These are phyloP conservation scores for Sporothrix dimorphospora DNA, from an alignment of 2,329 filamentous ascomycete genomes.

Conservation along the genomic window DNA sequence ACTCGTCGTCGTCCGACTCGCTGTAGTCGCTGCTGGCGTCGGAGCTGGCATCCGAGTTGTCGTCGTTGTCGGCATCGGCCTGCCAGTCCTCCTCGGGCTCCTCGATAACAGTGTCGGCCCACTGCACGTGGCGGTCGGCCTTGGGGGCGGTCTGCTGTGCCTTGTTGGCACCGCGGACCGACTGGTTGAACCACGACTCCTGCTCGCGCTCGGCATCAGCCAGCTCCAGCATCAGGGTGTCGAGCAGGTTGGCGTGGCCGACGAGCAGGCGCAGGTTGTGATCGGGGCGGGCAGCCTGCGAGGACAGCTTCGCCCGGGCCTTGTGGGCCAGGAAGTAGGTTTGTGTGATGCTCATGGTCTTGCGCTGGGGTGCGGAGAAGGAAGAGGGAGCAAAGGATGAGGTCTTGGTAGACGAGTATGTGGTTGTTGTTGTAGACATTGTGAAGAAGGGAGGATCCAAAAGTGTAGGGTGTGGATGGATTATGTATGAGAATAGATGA, in stretches of 20 bases:
- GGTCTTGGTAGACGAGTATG: conserved; percentile 27
- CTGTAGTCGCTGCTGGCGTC: conserved; percentile 45
- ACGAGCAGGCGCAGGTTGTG: conserved; percentile 95
- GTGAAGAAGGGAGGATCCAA: conserved; percentile 25
- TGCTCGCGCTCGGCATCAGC: conserved; percentile 94
- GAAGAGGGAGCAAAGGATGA: conserved; percentile 45
- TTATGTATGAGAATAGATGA: conserved; percentile 26
- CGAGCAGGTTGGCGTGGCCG: conserved; percentile 97
- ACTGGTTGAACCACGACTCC: conserved; percentile 97
- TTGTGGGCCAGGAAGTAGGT: conserved; percentile 98
- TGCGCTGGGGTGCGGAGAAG: conserved; percentile 53
- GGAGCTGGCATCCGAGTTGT: conserved; percentile 57
- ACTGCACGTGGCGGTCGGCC: conserved; percentile 78
- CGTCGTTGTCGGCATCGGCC: conserved; percentile 59
- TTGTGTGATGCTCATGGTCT: conserved; percentile 96
- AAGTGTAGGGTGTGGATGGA: conserved; percentile 5
- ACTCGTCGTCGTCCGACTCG: conserved; percentile 53
- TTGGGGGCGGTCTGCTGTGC: conserved; percentile 40
- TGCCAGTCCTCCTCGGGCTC: conserved; percentile 73
- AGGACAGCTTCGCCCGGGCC: conserved; percentile 92
- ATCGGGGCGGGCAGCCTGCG: conserved; percentile 85
- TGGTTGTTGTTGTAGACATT: conserved; percentile 33
- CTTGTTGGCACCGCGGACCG: conserved; percentile 72
- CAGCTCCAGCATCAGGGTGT: conserved; percentile 86
- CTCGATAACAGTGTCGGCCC: conserved; percentile 78